These are phyloP conservation scores for Melianthus villosus DNA, from an alignment of 441 rosid genomes.

Conservation along the genomic window DNA sequence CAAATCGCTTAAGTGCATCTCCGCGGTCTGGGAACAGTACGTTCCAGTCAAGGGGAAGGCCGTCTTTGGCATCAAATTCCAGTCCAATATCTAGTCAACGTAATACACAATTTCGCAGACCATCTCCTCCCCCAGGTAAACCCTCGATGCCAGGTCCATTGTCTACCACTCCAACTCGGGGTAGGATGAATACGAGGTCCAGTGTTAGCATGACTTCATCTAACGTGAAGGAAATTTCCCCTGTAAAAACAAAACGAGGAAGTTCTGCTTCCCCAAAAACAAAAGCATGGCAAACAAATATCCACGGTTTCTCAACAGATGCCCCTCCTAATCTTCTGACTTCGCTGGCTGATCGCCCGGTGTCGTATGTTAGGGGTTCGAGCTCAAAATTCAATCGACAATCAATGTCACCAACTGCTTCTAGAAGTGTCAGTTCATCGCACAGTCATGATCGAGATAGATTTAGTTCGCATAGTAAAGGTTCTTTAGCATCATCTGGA, in stretches of 20 bases:
- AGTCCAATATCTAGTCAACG: slow-evolving; percentile 44
- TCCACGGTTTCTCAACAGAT: slow-evolving; percentile 88
- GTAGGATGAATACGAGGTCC: slow-evolving; percentile 55
- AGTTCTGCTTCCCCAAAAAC: slow-evolving; percentile 84
- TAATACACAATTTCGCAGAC: too few relatives aligned
- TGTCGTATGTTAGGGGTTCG: slow-evolving; percentile 70
- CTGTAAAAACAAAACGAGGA: slow-evolving; percentile 52
- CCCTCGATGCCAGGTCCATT: slow-evolving; percentile 46
- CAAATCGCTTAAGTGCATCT: slow-evolving; percentile 83
- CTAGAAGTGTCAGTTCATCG: slow-evolving; percentile 90
- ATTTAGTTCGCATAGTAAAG: slow-evolving; percentile 68
- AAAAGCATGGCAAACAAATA: slow-evolving; percentile 79
- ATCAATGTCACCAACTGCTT: slow-evolving; percentile 87
- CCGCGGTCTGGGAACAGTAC: slow-evolving; percentile 57
- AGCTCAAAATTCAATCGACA: slow-evolving; percentile 46
- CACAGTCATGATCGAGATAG: slow-evolving; percentile 79
- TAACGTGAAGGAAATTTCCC: slow-evolving; percentile 65
- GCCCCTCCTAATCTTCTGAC: slow-evolving; percentile 96
- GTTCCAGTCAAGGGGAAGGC: slow-evolving; percentile 70
- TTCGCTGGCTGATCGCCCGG: slow-evolving; percentile 86
- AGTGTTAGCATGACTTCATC: slow-evolving; percentile 18
- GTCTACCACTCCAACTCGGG: slow-evolving; percentile 67
- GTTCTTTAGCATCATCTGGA: slow-evolving; percentile 83
- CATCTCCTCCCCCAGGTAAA: slow-evolving; percentile 52
- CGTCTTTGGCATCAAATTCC: slow-evolving; percentile 56